Evolutionary conservation across 441 rosid genomes (phyloP).

Genomic region (Eruca vesicaria): DNA sequence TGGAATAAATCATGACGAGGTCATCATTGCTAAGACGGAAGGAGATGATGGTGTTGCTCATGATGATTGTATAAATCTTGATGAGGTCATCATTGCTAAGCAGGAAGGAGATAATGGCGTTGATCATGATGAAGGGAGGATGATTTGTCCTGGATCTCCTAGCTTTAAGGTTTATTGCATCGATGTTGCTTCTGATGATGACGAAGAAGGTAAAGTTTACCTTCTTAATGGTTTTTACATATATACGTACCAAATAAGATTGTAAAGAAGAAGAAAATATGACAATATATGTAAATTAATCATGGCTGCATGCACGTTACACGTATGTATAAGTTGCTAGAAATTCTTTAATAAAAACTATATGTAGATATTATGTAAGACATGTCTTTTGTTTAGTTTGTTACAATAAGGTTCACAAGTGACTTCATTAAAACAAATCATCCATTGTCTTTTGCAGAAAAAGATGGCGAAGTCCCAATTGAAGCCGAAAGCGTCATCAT

Average conservation of each 20-base stretch:
- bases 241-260: neutral
- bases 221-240: neutral
- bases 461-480: slow-evolving; percentile 15
- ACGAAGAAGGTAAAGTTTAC: slow-evolving; percentile 2
- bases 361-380: neutral
- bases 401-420: neutral
- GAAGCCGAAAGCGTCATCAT: slow-evolving; percentile 23
- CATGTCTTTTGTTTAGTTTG: neutral
- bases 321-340: neutral
- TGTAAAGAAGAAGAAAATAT: neutral
- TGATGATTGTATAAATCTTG: slow-evolving; percentile 2
- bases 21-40: neutral
- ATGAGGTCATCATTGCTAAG: neutral
- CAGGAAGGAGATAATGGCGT: slow-evolving; percentile 18
- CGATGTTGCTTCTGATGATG: slow-evolving; percentile 34
- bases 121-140: slow-evolving; percentile 30
- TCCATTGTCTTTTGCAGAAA: slow-evolving; percentile 13
- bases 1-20: neutral
- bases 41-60: slow-evolving; percentile 27
- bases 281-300: slow-evolving; percentile 5
- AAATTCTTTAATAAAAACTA: neutral
- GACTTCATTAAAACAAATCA: neutral
- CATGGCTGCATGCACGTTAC: slow-evolving; percentile 13
- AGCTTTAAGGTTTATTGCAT: slow-evolving; percentile 74
- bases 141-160: slow-evolving; percentile 55